Evolutionary conservation across 306 rosid species (phyloP).

Genomic region (Vigna reflexopilosa): DNA sequence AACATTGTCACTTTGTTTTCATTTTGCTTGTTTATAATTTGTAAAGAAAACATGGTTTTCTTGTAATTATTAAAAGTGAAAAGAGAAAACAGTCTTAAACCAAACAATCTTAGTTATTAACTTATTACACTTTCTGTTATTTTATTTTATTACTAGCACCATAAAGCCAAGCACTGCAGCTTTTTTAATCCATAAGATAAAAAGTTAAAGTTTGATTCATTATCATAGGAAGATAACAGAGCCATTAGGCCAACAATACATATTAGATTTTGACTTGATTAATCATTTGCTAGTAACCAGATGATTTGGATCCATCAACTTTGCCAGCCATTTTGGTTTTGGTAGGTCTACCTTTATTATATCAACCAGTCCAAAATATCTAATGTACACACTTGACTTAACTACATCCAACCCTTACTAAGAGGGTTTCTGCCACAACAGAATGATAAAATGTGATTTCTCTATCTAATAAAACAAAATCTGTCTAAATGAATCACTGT

Average conservation of each 20-base stretch:
- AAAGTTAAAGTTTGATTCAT: slow-evolving; percentile 12
- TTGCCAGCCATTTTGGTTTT: slow-evolving; percentile 33
- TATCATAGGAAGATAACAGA: slow-evolving; percentile 26
- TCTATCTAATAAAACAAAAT: slow-evolving; percentile 1
- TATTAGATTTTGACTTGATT: slow-evolving; percentile 22
- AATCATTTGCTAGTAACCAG: slow-evolving; percentile 28
- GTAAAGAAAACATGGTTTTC: not conserved
- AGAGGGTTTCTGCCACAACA: slow-evolving; percentile 1
- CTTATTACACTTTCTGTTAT: slow-evolving; percentile 6
- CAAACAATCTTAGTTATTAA: not conserved
- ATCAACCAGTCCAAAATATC: slow-evolving; percentile 19
- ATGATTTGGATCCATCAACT: slow-evolving; percentile 38
- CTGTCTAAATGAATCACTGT: slow-evolving; percentile 14
- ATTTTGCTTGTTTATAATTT: not conserved
- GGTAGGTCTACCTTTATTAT: slow-evolving; percentile 20
- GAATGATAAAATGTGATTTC: not conserved
- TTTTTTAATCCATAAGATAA: slow-evolving; percentile 7
- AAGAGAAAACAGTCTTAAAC: not conserved
- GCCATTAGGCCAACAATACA: not conserved
- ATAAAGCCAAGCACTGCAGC: not conserved
- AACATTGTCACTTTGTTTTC: not conserved
- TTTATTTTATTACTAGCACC: slow-evolving; percentile 9
- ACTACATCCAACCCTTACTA: slow-evolving; percentile 30
- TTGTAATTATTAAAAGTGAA: slow-evolving; percentile 13
- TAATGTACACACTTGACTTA: slow-evolving; percentile 17